Conservation (phyloP, 495 filamentous ascomycete genomes). For the Penicillium soppii region DNA sequence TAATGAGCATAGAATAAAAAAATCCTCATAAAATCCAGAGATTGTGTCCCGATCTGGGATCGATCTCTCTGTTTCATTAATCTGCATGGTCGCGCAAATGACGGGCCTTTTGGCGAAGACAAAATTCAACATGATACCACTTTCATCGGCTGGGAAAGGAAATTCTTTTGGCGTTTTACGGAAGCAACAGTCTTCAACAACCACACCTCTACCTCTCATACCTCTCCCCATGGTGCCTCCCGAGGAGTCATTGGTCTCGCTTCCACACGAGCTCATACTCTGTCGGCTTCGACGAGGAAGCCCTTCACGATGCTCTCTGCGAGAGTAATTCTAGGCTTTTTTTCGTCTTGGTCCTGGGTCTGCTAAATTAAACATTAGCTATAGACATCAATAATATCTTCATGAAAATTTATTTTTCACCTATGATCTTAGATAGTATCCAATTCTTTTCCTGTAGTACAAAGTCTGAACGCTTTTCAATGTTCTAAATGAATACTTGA, state of each 20-base stretch:
- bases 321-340: constrained; percentile 1
- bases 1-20: constrained; percentile 45
- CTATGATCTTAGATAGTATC: neutral
- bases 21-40: constrained; percentile 19
- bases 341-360: constrained; percentile 14
- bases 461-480: no score
- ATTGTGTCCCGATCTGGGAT: constrained; percentile 13
- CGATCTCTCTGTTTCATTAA: constrained; percentile 37
- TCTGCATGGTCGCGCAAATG: constrained; percentile 43
- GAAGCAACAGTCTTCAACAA: constrained; percentile 50
- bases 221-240: constrained; percentile 9
- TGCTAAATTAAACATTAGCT: constrained; percentile 52
- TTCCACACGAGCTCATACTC: constrained; percentile 3
- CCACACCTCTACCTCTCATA: constrained; percentile 15
- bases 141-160: constrained; percentile 49
- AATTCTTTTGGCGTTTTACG: constrained; percentile 43
- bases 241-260: neutral
- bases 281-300: constrained; percentile 13
- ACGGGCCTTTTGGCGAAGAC: constrained; percentile 44
- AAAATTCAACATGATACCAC: constrained; percentile 58
- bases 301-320: neutral
- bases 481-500: no score
- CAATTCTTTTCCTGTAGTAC: neutral
- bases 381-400: constrained; percentile 35
- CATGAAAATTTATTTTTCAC: constrained; percentile 6